Evolutionary conservation across 768 basidiomycete species (phyloP).

Genomic region (Suillus lakei): DNA sequence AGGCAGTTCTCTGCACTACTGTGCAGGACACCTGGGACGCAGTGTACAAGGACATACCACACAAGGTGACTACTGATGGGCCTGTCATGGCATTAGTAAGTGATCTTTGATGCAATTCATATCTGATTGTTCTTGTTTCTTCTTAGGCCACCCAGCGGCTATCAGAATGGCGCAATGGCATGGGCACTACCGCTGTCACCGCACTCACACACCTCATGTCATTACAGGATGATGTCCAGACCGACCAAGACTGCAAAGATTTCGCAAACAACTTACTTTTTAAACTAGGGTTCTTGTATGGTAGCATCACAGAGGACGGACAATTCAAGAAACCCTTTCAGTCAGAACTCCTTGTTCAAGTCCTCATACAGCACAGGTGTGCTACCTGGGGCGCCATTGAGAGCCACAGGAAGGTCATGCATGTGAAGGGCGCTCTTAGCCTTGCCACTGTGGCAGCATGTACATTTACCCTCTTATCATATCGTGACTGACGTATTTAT

Average conservation of each 20-base stretch:
- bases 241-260: background rate
- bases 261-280: background rate
- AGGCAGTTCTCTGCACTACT: no score
- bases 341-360: slow-evolving; percentile 12
- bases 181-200: slow-evolving; percentile 10
- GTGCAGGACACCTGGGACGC: background rate
- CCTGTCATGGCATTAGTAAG: no score
- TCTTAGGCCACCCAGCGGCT: slow-evolving; percentile 10
- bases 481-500: background rate
- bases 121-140: background rate
- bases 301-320: background rate
- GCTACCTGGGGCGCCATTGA: background rate
- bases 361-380: slow-evolving; percentile 9
- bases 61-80: slow-evolving; percentile 9
- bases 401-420: no score
- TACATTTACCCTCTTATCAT: slow-evolving; percentile 6
- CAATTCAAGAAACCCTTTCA: background rate
- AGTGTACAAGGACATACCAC: slow-evolving; percentile 11
- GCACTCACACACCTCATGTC: slow-evolving; percentile 10
- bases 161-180: slow-evolving; percentile 13
- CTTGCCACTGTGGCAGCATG: slow-evolving; percentile 7
- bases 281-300: background rate
- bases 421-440: slow-evolving; percentile 8
- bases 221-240: slow-evolving; percentile 2
- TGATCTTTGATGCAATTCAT: background rate